Evolutionary conservation across 2,329 filamentous ascomycete genomes (phyloP), one percentile per base, ranked within the genome.

Genomic region (Ceratocystis colombiana): DNA sequence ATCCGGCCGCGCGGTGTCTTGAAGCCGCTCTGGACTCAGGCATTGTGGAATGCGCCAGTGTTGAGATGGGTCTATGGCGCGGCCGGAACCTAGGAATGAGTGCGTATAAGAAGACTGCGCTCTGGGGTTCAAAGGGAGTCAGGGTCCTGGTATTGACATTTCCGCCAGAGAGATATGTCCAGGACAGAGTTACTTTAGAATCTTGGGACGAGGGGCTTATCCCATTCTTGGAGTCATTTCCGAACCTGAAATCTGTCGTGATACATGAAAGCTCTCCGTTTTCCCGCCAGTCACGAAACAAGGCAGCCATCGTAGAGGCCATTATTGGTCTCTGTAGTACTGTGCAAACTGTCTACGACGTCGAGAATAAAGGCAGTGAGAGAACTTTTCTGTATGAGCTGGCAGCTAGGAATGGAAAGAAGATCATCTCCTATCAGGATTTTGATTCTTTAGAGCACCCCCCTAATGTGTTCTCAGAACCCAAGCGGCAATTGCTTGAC

Each of bases 151-250:
- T 53, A 7, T 10, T 67, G 20, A 22, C 25, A 30, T 25, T 48
- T 30, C 30, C 20, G 8, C 57, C 7, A 3, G 10, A 17, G 30
- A 1, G 15, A 41, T 3, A 15, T 41, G 37, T 41, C 37, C 12
- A 5, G 3, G 5, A 1, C 37, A 41, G 3, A 15, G 3, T 1
- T 41, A 1, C 4, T 12, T 15, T 41, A 41, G 10, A 41, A 15
- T 1, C 37, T 1, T 53, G 57, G 8, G 64, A 62, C 50, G 62
- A 66, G 3, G 64, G 67, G 33, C 63, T 71, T 1, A 65, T 69
- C 30, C 44, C 46, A 0, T 71, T 71, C 61, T 41, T 71, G n/a
- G 61, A 68, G 25, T 67, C 67, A 1, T 70, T 71, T 22, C 67
- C 69, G 1, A 69, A 69, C 37, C 66, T 71, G 25, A 65, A 70